Evolutionary conservation across 495 filamentous ascomycete species (phyloP).

Genomic region (Podospora pseudocomata): DNA sequence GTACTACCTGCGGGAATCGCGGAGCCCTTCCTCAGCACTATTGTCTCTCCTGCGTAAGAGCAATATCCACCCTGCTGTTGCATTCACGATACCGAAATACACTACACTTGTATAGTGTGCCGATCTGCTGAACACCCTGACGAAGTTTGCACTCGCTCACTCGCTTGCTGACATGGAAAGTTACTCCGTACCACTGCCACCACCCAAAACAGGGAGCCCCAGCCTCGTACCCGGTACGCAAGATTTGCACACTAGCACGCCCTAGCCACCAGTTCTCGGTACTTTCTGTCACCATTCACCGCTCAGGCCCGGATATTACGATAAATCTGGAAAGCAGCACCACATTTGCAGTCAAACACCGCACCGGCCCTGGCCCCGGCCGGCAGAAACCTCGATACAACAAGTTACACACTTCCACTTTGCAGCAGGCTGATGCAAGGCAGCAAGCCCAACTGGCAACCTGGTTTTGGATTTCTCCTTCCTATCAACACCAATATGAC

Average conservation of each 20-base stretch:
- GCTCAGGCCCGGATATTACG: conserved; percentile 19
- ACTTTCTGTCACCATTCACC: conserved; percentile 10
- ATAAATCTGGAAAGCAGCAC: conserved; percentile 14
- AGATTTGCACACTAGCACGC: neutral
- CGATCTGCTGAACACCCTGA: neutral
- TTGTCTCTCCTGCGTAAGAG: neutral
- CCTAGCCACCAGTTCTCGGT: neutral
- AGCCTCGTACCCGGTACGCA: neutral
- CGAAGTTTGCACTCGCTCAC: neutral
- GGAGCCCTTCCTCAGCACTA: neutral
- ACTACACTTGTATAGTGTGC: neutral
- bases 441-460: neutral
- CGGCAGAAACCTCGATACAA: conserved; percentile 2
- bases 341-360: neutral
- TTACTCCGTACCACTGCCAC: neutral
- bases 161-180: neutral
- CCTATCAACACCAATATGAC: neutral
- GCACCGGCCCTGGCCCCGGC: neutral
- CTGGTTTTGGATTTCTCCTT: neutral
- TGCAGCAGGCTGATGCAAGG: neutral
- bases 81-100: neutral
- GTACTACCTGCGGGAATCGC: neutral
- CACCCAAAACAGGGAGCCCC: neutral
- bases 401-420: neutral
- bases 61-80: neutral